phyloP scores from a whole-genome alignment of 140 eudicot species.

The Bidens hawaiensis region DNA sequence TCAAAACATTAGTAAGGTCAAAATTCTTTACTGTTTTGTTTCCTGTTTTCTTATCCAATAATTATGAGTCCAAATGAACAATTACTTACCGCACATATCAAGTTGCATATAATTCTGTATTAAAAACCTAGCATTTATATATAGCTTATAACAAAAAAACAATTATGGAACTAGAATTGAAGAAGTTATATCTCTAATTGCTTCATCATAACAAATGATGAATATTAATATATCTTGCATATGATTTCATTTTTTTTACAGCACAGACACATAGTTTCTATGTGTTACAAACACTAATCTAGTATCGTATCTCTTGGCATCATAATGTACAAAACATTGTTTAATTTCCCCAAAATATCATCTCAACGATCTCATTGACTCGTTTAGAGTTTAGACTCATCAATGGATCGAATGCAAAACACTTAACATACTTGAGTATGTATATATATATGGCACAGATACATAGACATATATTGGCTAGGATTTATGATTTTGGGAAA shows the following conservation, averaged over 20 bases:
- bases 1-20: slow-evolving; percentile 4
- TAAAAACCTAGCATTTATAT: neutral
- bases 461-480: neutral
- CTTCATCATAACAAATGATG: slow-evolving; percentile 13
- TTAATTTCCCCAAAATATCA: slow-evolving; percentile 14
- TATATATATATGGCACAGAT: too few relatives aligned
- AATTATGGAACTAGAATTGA: neutral
- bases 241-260: slow-evolving; percentile 2
- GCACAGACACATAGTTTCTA: neutral
- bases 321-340: slow-evolving; percentile 28
- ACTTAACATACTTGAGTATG: too few relatives aligned
- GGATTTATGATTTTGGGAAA: slow-evolving; percentile 22
- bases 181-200: neutral
- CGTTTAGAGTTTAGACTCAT: neutral
- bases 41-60: neutral
- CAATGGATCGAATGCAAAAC: slow-evolving; percentile 15
- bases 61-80: neutral
- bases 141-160: neutral
- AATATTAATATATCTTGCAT: slow-evolving; percentile 11
- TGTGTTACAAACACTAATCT: slow-evolving; percentile 14
- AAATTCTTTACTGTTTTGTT: neutral
- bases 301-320: neutral
- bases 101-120: neutral
- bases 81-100: neutral
- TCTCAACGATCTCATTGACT: slow-evolving; percentile 21